Percentiles rank a stretch among this genome's conserved stretches.
These are phyloP conservation scores for Jackrogersella multiformis DNA, from an alignment of 495 filamentous ascomycete species.

Conservation along the genomic window DNA sequence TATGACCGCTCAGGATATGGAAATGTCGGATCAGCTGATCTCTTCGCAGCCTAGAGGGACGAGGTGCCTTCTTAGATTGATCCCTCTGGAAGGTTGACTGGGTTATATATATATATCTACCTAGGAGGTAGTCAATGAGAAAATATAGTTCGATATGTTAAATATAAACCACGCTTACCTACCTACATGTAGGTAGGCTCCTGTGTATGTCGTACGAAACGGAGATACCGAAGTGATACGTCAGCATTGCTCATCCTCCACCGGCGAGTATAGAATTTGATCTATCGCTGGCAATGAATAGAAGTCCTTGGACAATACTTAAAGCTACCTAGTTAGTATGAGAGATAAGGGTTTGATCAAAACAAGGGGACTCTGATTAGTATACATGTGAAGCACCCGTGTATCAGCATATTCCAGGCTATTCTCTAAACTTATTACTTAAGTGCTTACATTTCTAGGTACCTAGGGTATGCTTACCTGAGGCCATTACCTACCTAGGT, in stretches of 20 bases:
- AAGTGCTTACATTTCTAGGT: background rate
- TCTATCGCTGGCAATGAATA: too few species aligned
- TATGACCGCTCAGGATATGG: conserved; percentile 63
- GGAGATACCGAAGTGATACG: too few species aligned
- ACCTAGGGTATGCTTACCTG: background rate
- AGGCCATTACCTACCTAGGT: background rate
- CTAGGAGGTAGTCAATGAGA: background rate
- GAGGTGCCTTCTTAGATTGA: conserved; percentile 59
- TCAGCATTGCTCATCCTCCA: too few species aligned
- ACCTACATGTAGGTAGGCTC: too few species aligned
- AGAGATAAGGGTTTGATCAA: too few species aligned
- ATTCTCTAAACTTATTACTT: too few species aligned
- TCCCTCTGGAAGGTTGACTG: conserved; percentile 28
- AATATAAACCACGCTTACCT: background rate
- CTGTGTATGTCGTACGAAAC: background rate
- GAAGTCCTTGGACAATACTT: background rate
- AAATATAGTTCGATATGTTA: background rate
- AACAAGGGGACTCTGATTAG: too few species aligned
- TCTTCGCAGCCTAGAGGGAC: conserved; percentile 65
- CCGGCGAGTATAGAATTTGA: too few species aligned
- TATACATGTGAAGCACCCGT: too few species aligned
- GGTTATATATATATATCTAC: too few species aligned
- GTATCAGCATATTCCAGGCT: too few species aligned
- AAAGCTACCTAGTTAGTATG: too few species aligned
- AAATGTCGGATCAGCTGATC: conserved; percentile 70